phyloP scores from a whole-genome alignment of 1,284 basidiomycete species.

The Caloboletus inedulis region DNA sequence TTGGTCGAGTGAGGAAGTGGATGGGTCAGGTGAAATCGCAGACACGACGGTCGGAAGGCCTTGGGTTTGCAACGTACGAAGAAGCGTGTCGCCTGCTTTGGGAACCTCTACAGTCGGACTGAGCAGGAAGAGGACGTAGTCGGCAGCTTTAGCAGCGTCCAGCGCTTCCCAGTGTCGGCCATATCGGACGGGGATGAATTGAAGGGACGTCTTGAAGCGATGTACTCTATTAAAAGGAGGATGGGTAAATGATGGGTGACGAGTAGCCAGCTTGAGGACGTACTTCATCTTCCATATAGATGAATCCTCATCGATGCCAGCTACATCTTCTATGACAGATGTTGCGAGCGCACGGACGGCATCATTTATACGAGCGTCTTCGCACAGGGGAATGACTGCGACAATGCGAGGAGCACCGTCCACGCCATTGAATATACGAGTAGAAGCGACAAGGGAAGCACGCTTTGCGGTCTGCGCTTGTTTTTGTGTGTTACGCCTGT shows the following conservation, averaged over 20 bases:
- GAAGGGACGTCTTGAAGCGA: slow-evolving; percentile 86
- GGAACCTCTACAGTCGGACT: slow-evolving; percentile 84
- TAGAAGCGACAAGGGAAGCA: slow-evolving; percentile 63
- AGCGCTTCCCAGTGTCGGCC: slow-evolving; percentile 74
- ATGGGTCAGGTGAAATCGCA: slow-evolving; percentile 48
- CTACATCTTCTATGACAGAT: slow-evolving; percentile 55
- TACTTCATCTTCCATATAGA: slow-evolving; percentile 67
- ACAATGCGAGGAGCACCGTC: slow-evolving; percentile 81
- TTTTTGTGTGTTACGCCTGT: slow-evolving; percentile 77
- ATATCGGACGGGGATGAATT: slow-evolving; percentile 78
- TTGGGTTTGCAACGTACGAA: slow-evolving; percentile 85
- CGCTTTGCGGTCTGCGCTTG: slow-evolving; percentile 74
- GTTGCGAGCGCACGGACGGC: slow-evolving; percentile 62
- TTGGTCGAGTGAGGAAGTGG: slow-evolving; percentile 46
- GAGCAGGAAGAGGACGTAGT: slow-evolving; percentile 86
- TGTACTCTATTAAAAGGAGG: slow-evolving; percentile 56
- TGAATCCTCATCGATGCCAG: slow-evolving; percentile 11
- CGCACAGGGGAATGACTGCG: slow-evolving; percentile 73
- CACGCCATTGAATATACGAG: slow-evolving; percentile 70
- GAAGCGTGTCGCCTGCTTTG: slow-evolving; percentile 82
- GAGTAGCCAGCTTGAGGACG: slow-evolving; percentile 23
- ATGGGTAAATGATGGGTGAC: background rate
- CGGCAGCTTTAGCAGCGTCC: slow-evolving; percentile 85
- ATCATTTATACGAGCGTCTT: slow-evolving; percentile 56
- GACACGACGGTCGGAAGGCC: slow-evolving; percentile 75